Evolutionary conservation across 2,329 filamentous ascomycete genomes (phyloP).

Genomic region (Trichoderma breve): DNA sequence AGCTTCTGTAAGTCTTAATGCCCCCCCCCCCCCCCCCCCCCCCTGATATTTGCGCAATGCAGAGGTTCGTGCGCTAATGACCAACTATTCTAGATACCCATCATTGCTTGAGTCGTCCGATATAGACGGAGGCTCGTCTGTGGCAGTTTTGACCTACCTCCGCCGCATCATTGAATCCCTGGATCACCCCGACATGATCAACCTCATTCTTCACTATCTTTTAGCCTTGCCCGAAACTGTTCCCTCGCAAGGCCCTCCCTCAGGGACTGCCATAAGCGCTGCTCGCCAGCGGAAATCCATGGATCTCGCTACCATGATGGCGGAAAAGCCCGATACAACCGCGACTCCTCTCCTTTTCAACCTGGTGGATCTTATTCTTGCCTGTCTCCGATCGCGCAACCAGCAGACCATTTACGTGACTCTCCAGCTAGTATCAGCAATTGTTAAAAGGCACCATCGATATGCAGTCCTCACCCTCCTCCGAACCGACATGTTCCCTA

Average conservation of each 20-base stretch:
- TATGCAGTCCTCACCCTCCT: constrained; percentile 79
- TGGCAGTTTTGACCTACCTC: constrained; percentile 91
- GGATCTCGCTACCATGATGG: constrained; percentile 77
- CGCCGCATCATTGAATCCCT: constrained; percentile 86
- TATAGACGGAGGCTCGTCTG: constrained; percentile 92
- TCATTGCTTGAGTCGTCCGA: constrained; percentile 96
- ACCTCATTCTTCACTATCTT: constrained; percentile 89
- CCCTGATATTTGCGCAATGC: neutral
- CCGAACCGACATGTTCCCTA: constrained; percentile 59
- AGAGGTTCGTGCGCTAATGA: neutral
- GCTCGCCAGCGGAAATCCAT: constrained; percentile 84
- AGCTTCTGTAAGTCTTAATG: constrained; percentile 67
- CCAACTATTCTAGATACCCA: constrained; percentile 64
- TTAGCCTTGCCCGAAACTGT: constrained; percentile 69
- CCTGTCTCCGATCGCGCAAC: constrained; percentile 79
- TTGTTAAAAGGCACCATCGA: constrained; percentile 81
- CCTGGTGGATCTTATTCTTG: constrained; percentile 83
- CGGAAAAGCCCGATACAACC: constrained; percentile 69
- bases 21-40: no score
- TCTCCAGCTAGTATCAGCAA: constrained; percentile 79
- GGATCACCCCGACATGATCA: constrained; percentile 90
- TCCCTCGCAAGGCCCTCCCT: constrained; percentile 35
- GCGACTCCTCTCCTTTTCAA: constrained; percentile 87
- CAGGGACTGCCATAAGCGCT: constrained; percentile 58
- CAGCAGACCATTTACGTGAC: constrained; percentile 88